Conservation (phyloP, 495 filamentous ascomycete genomes). For the Echria macrotheca region DNA sequence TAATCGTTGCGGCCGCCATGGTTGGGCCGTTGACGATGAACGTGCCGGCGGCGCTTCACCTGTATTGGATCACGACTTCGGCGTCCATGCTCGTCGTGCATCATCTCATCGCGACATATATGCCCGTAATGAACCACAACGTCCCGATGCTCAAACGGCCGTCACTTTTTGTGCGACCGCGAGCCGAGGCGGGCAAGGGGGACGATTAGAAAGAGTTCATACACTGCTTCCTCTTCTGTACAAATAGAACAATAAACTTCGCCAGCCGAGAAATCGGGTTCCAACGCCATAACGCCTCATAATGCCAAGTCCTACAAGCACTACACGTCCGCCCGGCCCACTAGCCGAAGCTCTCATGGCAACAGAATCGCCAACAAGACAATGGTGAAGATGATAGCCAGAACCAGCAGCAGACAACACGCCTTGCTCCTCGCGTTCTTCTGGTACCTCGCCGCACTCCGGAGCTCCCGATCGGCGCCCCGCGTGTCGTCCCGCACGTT, state of each 20-base stretch:
- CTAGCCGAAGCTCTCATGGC: too few species aligned
- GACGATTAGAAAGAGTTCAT: background rate
- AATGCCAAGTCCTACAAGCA: too few species aligned
- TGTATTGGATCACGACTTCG: constrained; percentile 64
- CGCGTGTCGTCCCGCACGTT: constrained; percentile 70
- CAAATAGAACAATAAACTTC: too few species aligned
- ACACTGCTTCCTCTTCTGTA: background rate
- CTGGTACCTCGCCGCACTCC: constrained; percentile 80
- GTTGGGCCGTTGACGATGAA: constrained; percentile 47
- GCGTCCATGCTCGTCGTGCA: constrained; percentile 12
- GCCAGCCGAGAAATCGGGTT: too few species aligned
- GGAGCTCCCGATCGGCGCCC: constrained; percentile 79
- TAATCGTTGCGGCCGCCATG: constrained; percentile 34
- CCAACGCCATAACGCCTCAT: too few species aligned
- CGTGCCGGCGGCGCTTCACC: constrained; percentile 57
- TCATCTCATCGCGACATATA: constrained; percentile 13
- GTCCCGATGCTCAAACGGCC: constrained; percentile 18
- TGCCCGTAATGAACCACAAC: constrained; percentile 20
- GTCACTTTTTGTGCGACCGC: constrained; percentile 21
- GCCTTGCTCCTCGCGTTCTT: constrained; percentile 87
- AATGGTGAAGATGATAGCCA: constrained; percentile 82
- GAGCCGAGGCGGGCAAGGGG: background rate
- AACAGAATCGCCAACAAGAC: constrained; percentile 80
- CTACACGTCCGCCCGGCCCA: too few species aligned
- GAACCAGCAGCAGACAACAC: constrained; percentile 85